Evolutionary conservation across 345 rosid species (phyloP), one percentile per base, ranked within the genome.

Genomic region (Eucalyptus cloeziana): DNA sequence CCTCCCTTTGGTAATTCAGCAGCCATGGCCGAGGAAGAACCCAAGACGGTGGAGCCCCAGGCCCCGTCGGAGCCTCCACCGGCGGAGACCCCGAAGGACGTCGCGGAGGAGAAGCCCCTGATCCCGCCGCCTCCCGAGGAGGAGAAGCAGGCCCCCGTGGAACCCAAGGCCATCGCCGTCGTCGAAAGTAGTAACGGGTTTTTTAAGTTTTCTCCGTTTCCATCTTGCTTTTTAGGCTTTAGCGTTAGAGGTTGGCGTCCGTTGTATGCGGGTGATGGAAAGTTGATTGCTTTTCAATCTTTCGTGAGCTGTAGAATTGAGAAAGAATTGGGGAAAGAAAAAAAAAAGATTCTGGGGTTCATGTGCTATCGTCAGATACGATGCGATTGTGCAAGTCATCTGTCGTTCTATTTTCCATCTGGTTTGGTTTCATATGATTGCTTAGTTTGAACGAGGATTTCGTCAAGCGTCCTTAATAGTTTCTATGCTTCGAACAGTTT

Each of bases 21-120:
- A 62, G 86, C 86, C 54, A 94, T 94, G 97, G 93, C 94, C 24
- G 93, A 94, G 87, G 94, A 92, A 86, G 93, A 92, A 86, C 87
- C 94, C 58, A 93, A 92, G 93, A 92, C 91, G 91, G 88, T 91
- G 8, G 95, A 94, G 83, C 17, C 92, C 27, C 93, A 91, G 50
- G 14, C 90, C 43, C 90, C 93, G 5, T 45, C 91, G 14, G 91
- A 89, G 24, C 91, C 91, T 30, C 79, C 89, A 9, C 90, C 87
- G 12, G 89, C 56, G 37, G 92, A 92, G 17, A 49, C 89, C 52
- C 88, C 93, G 12, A 91, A 92, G 86, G 94, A 93, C 13, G 90
- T 90, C 43, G 71, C 90, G 58, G 94, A 93, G 89, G 94, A 94
- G 92, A 94, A 95, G 89, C 19, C 94, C 22, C 90, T 91, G 13